phyloP scores from a whole-genome alignment of 805 yeast species.

The Yamadazyma scolyti region DNA sequence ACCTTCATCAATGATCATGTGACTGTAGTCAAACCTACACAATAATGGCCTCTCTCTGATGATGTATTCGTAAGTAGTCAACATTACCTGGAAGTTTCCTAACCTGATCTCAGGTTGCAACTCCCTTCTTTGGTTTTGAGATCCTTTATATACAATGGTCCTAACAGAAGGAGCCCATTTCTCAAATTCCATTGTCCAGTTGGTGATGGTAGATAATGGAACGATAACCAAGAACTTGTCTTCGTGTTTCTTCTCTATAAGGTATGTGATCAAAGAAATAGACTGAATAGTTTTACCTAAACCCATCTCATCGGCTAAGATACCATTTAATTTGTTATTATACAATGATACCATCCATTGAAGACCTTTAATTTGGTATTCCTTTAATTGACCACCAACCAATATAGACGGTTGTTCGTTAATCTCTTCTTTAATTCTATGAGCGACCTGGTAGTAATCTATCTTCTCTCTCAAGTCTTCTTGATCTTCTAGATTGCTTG shows the following conservation, averaged over 20 bases:
- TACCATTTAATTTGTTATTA: slow-evolving; percentile 60
- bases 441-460: slow-evolving; percentile 83
- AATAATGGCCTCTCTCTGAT: slow-evolving; percentile 72
- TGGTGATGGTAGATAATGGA: slow-evolving; percentile 78
- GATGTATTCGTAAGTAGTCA: slow-evolving; percentile 80
- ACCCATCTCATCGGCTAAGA: slow-evolving; percentile 67
- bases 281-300: slow-evolving; percentile 71
- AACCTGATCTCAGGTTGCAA: slow-evolving; percentile 60
- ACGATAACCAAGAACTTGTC: slow-evolving; percentile 79
- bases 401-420: slow-evolving; percentile 63
- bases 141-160: slow-evolving; percentile 73
- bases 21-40: slow-evolving; percentile 70
- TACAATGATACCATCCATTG: slow-evolving; percentile 67
- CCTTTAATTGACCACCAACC: slow-evolving; percentile 77
- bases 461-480: slow-evolving; percentile 62
- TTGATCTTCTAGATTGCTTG: slow-evolving; percentile 31
- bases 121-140: slow-evolving; percentile 66
- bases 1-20: slow-evolving; percentile 90
- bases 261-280: slow-evolving; percentile 69
- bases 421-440: slow-evolving; percentile 64
- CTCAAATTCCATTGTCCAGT: slow-evolving; percentile 83
- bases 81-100: slow-evolving; percentile 71
- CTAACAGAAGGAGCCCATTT: slow-evolving; percentile 84
- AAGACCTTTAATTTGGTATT: slow-evolving; percentile 64
- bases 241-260: slow-evolving; percentile 62